A percentile compares a stretch with the other conserved stretches of the same genome.
phyloP scores from a whole-genome alignment of 768 basidiomycete species.

The Naganishia onofrii region DNA sequence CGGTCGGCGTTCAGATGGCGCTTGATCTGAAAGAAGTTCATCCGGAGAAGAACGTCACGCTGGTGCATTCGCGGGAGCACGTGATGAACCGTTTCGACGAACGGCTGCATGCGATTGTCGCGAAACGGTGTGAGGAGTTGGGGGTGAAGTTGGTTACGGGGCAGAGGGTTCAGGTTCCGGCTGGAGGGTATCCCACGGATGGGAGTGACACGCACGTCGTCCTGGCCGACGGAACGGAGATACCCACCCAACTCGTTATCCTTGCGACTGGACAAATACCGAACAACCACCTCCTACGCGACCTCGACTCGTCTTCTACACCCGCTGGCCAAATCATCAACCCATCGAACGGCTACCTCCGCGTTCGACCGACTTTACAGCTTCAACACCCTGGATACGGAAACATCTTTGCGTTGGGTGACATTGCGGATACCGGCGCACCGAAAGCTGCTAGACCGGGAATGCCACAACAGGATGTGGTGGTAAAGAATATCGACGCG shows the following conservation, averaged over 20 bases:
- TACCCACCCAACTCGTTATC: constrained; percentile 28
- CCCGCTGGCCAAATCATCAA: constrained; percentile 19
- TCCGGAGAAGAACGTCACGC: constrained; percentile 41
- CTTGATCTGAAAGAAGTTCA: constrained; percentile 42
- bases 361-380: constrained; percentile 28
- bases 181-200: constrained; percentile 19
- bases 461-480: constrained; percentile 22
- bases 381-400: not conserved
- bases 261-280: constrained; percentile 29
- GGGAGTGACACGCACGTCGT: constrained; percentile 38
- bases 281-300: constrained; percentile 31
- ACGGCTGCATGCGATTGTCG: constrained; percentile 37
- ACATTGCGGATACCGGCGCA: constrained; percentile 31
- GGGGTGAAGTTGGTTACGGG: constrained; percentile 41
- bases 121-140: constrained; percentile 35
- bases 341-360: constrained; percentile 25
- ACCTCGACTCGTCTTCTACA: constrained; percentile 29
- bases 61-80: constrained; percentile 37
- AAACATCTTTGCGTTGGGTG: constrained; percentile 28
- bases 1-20: constrained; percentile 61
- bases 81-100: constrained; percentile 35
- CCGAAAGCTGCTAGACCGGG: constrained; percentile 31
- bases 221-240: constrained; percentile 32
- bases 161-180: constrained; percentile 37
- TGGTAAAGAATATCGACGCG: constrained; percentile 23